Percentiles rank a stretch among this genome's conserved stretches.
Conservation (phyloP, 202 grass and related monocot genomes). For the Saccharum hybrid region DNA sequence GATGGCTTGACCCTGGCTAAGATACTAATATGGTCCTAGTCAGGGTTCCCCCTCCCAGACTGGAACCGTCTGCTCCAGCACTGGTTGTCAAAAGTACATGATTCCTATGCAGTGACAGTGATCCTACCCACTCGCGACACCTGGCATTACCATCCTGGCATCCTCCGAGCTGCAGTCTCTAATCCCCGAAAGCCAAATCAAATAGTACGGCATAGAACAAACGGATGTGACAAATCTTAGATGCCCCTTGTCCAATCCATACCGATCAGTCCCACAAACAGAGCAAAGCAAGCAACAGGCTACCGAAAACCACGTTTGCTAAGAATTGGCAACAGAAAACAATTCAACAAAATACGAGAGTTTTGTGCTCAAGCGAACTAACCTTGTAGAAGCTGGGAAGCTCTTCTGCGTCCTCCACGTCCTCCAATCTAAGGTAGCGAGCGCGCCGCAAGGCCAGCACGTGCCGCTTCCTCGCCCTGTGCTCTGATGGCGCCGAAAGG, state of each 20-base stretch:
- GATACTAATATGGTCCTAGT: conserved; percentile 24
- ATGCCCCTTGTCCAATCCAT: conserved; percentile 34
- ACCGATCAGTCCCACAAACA: conserved; percentile 13
- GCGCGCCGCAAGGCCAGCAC: conserved; percentile 61
- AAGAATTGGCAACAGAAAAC: conserved; percentile 36
- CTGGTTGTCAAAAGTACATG: conserved; percentile 36
- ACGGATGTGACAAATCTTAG: conserved; percentile 42
- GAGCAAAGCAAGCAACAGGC: conserved; percentile 31
- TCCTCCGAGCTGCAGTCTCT: conserved; percentile 8
- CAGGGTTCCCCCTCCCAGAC: conserved; percentile 10
- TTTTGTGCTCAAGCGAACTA: conserved; percentile 33
- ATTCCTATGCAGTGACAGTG: conserved; percentile 40
- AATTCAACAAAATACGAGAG: conserved; percentile 28
- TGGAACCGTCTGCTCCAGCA: conserved; percentile 30
- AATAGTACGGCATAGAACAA: conserved; percentile 30
- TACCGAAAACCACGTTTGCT: neutral
- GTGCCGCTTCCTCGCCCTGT: conserved; percentile 52
- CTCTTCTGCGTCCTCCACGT: conserved; percentile 53
- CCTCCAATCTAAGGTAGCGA: conserved; percentile 61
- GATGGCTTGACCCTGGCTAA: neutral
- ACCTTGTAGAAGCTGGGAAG: conserved; percentile 70
- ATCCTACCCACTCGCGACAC: conserved; percentile 32
- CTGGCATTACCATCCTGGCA: conserved; percentile 38
- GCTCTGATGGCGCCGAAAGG: conserved; percentile 32
- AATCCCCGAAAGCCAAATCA: conserved; percentile 33